Conservation (phyloP, 768 basidiomycete species). For the Arthromyces matolae region DNA sequence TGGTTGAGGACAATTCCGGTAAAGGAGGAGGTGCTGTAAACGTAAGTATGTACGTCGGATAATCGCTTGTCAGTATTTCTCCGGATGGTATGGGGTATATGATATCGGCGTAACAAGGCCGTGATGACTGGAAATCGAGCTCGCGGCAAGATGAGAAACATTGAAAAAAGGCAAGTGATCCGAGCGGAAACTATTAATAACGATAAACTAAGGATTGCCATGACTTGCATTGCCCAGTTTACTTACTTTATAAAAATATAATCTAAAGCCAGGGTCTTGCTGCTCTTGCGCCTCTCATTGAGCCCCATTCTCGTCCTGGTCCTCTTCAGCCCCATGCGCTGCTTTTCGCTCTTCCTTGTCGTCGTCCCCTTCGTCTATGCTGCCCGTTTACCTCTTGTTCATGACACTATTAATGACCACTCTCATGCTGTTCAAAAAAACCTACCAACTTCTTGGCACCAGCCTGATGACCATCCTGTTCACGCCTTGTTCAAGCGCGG, state of each 20-base stretch:
- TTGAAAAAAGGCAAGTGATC: too few relatives aligned
- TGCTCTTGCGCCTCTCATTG: neutral
- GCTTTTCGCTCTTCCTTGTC: conserved; percentile 23
- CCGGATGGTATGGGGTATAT: too few relatives aligned
- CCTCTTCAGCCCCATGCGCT: conserved; percentile 19
- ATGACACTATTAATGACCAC: conserved; percentile 28
- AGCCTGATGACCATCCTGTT: conserved; percentile 54
- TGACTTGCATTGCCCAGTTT: neutral
- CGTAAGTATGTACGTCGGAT: neutral
- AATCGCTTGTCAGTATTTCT: neutral
- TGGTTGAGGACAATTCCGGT: neutral
- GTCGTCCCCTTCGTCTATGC: conserved; percentile 23
- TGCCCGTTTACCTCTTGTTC: conserved; percentile 19
- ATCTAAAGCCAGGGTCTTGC: neutral
- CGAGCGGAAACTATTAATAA: neutral
- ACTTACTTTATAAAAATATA: neutral
- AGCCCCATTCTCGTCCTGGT: conserved; percentile 6
- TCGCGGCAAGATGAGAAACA: too few relatives aligned
- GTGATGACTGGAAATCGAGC: too few relatives aligned
- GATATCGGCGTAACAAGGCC: too few relatives aligned
- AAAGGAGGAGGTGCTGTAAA: neutral
- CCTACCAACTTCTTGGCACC: conserved; percentile 56
- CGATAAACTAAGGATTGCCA: neutral
- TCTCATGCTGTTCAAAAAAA: conserved; percentile 22
- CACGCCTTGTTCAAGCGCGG: conserved; percentile 59